Evolutionary conservation across 257 asterid species (phyloP).

Genomic region (Forsythia suspensa): DNA sequence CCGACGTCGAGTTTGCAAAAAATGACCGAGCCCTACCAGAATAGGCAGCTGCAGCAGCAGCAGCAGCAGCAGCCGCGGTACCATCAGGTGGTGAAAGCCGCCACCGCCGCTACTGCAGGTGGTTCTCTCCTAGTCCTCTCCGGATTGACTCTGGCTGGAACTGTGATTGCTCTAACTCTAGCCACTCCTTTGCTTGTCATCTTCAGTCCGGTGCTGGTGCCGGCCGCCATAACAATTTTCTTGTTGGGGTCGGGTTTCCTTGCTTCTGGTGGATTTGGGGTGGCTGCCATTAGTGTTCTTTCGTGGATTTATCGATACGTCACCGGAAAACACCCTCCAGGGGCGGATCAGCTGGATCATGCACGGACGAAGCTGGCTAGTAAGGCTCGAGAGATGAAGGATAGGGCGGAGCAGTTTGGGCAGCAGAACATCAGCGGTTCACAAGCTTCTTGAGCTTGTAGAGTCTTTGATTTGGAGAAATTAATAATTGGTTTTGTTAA

Average conservation of each 20-base stretch:
- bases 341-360: constrained; percentile 36
- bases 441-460: neutral
- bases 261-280: constrained; percentile 30
- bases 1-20: neutral
- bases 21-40: neutral
- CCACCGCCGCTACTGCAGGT: constrained; percentile 28
- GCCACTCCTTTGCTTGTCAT: constrained; percentile 22
- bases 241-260: constrained; percentile 17
- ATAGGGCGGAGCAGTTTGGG: constrained; percentile 20
- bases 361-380: constrained; percentile 30
- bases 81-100: constrained; percentile 32
- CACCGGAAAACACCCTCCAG: constrained; percentile 35
- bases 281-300: constrained; percentile 38
- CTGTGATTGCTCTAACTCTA: constrained; percentile 13
- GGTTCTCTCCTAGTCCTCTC: constrained; percentile 15
- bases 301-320: constrained; percentile 43
- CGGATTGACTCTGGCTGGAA: constrained; percentile 21
- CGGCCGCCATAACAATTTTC: constrained; percentile 1
- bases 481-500: too few relatives aligned
- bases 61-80: constrained; percentile 22
- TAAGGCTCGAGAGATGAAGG: constrained; percentile 45
- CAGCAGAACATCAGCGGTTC: constrained; percentile 16
- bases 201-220: constrained; percentile 30
- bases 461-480: neutral
- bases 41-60: neutral